A percentile compares a stretch with the other conserved stretches of the same genome.
These are phyloP conservation scores for Boletus semigastroideus DNA, from an alignment of 1,284 basidiomycete genomes.

Conservation along the genomic window DNA sequence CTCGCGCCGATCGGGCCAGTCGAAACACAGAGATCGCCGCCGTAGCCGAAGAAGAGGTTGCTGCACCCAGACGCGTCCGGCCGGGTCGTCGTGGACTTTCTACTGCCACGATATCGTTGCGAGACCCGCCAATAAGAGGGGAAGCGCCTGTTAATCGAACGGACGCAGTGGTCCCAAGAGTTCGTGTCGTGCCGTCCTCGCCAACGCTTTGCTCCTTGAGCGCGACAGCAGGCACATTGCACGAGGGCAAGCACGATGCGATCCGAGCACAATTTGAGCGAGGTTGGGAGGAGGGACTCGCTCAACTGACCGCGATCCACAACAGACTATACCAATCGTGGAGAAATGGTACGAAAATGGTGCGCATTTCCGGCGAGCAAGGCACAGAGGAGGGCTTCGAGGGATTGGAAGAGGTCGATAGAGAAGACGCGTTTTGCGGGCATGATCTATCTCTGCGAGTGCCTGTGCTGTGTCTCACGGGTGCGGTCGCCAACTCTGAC, in stretches of 20 bases:
- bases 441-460: slow-evolving; percentile 9
- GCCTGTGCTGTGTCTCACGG: slow-evolving; percentile 33
- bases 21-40: not conserved
- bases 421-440: slow-evolving; percentile 26
- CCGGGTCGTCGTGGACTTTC: slow-evolving; percentile 53
- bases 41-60: slow-evolving; percentile 1
- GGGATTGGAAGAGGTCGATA: slow-evolving; percentile 46
- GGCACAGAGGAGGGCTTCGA: slow-evolving; percentile 43
- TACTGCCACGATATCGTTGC: slow-evolving; percentile 55
- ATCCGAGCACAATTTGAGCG: slow-evolving; percentile 51
- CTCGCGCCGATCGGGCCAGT: slow-evolving; percentile 11
- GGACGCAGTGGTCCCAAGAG: slow-evolving; percentile 23
- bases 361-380: slow-evolving; percentile 38
- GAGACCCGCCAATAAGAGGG: slow-evolving; percentile 30
- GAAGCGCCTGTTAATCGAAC: slow-evolving; percentile 4
- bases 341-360: slow-evolving; percentile 44
- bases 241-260: slow-evolving; percentile 34
- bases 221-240: slow-evolving; percentile 36
- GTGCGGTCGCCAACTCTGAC: slow-evolving; percentile 10
- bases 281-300: slow-evolving; percentile 60
- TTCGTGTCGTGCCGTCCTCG: slow-evolving; percentile 45
- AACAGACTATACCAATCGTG: slow-evolving; percentile 46
- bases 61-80: slow-evolving; percentile 23
- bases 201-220: slow-evolving; percentile 42
- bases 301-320: slow-evolving; percentile 43